phyloP scores from a whole-genome alignment of 2,329 filamentous ascomycete genomes.

The Trichocomaceae sp. region DNA sequence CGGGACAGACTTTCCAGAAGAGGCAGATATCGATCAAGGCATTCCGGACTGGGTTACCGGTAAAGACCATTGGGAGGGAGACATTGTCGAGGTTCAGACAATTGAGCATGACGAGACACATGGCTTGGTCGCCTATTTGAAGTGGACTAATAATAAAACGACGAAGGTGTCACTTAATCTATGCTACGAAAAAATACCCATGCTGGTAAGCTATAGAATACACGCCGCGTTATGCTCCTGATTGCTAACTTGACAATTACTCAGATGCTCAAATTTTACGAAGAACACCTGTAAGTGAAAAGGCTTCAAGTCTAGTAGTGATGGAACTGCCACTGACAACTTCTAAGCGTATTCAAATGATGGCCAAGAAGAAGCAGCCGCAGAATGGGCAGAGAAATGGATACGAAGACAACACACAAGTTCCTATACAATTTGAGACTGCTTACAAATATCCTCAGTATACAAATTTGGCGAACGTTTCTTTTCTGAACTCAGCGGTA shows the following conservation, averaged over 20 bases:
- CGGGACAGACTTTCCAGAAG: constrained; percentile 16
- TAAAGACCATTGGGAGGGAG: constrained; percentile 37
- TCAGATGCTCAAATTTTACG: constrained; percentile 46
- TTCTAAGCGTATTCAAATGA: constrained; percentile 6
- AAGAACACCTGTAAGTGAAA: constrained; percentile 41
- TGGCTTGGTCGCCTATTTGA: constrained; percentile 12
- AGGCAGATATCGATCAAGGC: background rate
- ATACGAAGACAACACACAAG: background rate
- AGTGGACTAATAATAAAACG: constrained; percentile 41
- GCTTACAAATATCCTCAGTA: background rate
- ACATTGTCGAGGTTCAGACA: constrained; percentile 38
- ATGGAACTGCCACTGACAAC: background rate
- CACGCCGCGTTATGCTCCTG: background rate
- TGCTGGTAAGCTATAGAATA: constrained; percentile 25
- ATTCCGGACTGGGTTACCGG: constrained; percentile 34
- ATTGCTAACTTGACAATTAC: constrained; percentile 14
- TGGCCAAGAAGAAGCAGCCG: background rate
- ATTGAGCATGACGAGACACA: constrained; percentile 31
- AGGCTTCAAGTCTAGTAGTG: background rate
- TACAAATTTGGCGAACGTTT: background rate
- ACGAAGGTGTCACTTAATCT: constrained; percentile 36
- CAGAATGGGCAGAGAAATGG: background rate
- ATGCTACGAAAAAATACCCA: constrained; percentile 40
- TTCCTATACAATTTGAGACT: background rate
- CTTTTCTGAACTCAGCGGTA: background rate